Evolutionary conservation across 495 filamentous ascomycete species (phyloP), one percentile per base, ranked within the genome.

Genomic region (Aspergillus kassunensis): DNA sequence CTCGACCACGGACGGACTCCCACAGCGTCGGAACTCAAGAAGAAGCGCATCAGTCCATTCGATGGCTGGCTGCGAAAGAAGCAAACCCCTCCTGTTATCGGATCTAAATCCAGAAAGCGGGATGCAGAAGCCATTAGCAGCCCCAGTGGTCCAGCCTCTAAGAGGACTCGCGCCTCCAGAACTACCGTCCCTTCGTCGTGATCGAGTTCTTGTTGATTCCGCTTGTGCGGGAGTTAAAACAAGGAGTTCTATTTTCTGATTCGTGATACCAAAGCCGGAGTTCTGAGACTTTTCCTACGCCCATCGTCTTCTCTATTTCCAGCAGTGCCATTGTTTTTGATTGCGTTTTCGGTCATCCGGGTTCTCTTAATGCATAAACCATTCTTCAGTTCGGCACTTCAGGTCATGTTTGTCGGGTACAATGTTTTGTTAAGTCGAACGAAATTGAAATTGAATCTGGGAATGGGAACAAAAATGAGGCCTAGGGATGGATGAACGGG

Each of bases 11-110:
- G 61, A n/a, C 46, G 42, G 7, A 61, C 66, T 6, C 59, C 67
- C 24, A 53, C 62, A 11, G 54, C 25, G n/a, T 23, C 57, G 6
- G 58, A 62, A 30, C 37, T 56, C n/a, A 63, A 61, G 55, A 64
- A 59, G 34, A 72, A 71, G 39, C 81, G 78, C 54, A 66, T 67
- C 11, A 87, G 83, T 58, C 83, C 85, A 0, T 90, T 89, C 55
- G 79, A 82, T 54, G 68, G 69, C 42, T 89, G 85, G 84, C 71
- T 72, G 33, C 78, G 84, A 16, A 79, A 76, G 53, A 89, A 89
- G 74, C 60, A 56, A 41, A 57, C 52, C 2, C 60, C 68, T 42
- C 60, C 66, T 15, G 35, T 44, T 10, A 34, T 55, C 37, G 57
- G 45, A 10, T 43, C 57, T 19, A 60, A 63, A 21, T 31, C 63